These are phyloP conservation scores for Vanrija pseudolonga DNA, from an alignment of 1,284 basidiomycete genomes.

Conservation along the genomic window DNA sequence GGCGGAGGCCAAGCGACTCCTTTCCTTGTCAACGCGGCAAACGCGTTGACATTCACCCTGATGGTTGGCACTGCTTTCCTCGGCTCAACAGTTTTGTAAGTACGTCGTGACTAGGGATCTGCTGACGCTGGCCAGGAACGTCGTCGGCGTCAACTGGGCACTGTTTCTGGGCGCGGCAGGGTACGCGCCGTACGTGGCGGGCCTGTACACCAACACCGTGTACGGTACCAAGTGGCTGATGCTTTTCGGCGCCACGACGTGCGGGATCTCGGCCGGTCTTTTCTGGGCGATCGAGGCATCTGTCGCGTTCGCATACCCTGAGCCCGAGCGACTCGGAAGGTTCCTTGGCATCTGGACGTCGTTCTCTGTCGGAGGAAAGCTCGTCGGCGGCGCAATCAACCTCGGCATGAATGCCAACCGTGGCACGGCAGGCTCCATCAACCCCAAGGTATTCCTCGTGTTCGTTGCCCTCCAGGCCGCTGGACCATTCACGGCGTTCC, in stretches of 20 bases:
- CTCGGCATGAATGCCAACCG: conserved; percentile 32
- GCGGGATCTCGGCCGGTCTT: conserved; percentile 37
- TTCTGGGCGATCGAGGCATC: conserved; percentile 31
- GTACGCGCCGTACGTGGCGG: conserved; percentile 35
- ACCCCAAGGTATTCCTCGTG: conserved; percentile 19
- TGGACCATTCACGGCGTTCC: conserved; percentile 12
- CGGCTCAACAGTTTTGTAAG: not conserved
- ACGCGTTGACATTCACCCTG: conserved; percentile 38
- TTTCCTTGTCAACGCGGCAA: conserved; percentile 40
- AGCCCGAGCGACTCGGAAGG: conserved; percentile 26
- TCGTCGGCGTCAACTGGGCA: conserved; percentile 5
- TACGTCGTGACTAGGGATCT: not conserved
- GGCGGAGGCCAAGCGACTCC: conserved; percentile 37
- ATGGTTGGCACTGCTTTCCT: conserved; percentile 23
- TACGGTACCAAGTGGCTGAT: conserved; percentile 28
- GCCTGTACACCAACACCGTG: conserved; percentile 34
- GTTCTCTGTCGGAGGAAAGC: conserved; percentile 31
- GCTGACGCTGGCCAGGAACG: not conserved
- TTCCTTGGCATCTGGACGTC: conserved; percentile 38
- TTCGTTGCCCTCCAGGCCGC: conserved; percentile 38
- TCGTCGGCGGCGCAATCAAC: conserved; percentile 41
- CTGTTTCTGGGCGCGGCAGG: conserved; percentile 17
- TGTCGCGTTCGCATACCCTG: conserved; percentile 35
- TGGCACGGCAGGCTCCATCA: conserved; percentile 5
- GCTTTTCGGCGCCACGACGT: conserved; percentile 29